Evolutionary conservation across 257 asterid species (phyloP).

Genomic region (Echites panduratus): DNA sequence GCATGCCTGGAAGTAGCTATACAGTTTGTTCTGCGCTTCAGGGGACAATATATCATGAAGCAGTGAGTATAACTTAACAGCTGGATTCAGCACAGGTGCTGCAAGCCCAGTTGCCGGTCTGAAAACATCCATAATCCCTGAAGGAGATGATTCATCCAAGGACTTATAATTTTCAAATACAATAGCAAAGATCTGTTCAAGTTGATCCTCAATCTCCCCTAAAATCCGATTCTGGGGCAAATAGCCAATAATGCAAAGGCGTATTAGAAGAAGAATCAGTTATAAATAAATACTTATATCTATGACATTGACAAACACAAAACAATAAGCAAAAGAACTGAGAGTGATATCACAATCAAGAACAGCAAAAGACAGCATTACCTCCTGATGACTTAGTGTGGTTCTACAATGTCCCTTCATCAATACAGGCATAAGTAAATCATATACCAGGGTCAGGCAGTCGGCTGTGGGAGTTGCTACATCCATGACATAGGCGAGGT

Average conservation of each 20-base stretch:
- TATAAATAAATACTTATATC: neutral
- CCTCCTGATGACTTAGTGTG: conserved; percentile 54
- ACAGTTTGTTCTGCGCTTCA: conserved; percentile 43
- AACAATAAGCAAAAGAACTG: neutral
- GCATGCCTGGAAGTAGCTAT: conserved; percentile 42
- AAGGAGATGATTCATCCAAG: conserved; percentile 41
- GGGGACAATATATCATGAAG: conserved; percentile 48
- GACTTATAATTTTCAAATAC: conserved; percentile 48
- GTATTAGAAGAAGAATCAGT: conserved; percentile 6
- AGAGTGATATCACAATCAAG: too few species aligned
- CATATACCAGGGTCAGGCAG: conserved; percentile 37
- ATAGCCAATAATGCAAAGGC: conserved; percentile 9
- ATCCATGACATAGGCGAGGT: conserved; percentile 55
- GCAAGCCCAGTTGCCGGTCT: conserved; percentile 41
- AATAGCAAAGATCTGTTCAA: conserved; percentile 42
- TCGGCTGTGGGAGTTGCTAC: conserved; percentile 56
- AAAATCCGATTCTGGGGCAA: conserved; percentile 44
- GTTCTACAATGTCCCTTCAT: conserved; percentile 42
- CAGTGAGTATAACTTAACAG: conserved; percentile 39
- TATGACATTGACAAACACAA: neutral
- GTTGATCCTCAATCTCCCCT: conserved; percentile 47
- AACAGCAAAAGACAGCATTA: conserved; percentile 5
- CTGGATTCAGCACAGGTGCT: conserved; percentile 44
- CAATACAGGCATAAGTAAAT: conserved; percentile 34
- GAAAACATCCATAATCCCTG: conserved; percentile 45